Evolutionary conservation across 2,329 filamentous ascomycete genomes (phyloP), one percentile per base, ranked within the genome.

Genomic region (Xylaria sp.): DNA sequence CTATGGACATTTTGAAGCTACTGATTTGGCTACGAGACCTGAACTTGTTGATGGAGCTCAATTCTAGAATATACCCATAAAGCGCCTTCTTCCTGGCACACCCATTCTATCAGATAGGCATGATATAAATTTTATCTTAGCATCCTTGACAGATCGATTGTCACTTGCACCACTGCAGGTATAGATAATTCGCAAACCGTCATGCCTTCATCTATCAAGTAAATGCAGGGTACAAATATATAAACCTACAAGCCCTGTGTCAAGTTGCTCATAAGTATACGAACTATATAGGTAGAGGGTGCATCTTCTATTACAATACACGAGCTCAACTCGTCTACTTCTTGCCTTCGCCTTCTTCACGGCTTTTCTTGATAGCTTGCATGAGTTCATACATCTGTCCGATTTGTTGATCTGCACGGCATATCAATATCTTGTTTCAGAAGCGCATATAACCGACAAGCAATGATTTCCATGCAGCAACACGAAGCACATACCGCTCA

Each of bases 351-450:
- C 71, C 78, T 39, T 72, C 72, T 23, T 72, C 66, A 1, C 58
- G 56, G 15, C 74, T 79, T 70, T 84, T 84, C 72, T 82, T 81
- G 67, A 97, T 97, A 1, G 93, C 89, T 79, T 92, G 88, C 94
- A 98, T 97, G 66, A 99, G 84, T 79, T 98, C 95, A 78, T 98
- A 98, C 74, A 99, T 83, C 80, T 99, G 96, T 1, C 91, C 93
- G 62, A 98, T 85, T 82, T 99, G 96, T 79, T 98, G 92, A 79
- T 98, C 94, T 97, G 71, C 52, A 64, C 54, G 63, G 60, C 52
- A 25, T 63, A 61, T 66, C 48, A 71, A 55, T 56, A 58, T n/a
- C 1, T 25, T 6, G 9, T 39, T 59, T 64, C 36, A 46, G 9
- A 43, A 31, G 15, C 10, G 28, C n/a, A 39, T 51, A n/a, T 41